Conservation (phyloP, 2,329 filamentous ascomycete genomes). For the Huntiella moniliformis region DNA sequence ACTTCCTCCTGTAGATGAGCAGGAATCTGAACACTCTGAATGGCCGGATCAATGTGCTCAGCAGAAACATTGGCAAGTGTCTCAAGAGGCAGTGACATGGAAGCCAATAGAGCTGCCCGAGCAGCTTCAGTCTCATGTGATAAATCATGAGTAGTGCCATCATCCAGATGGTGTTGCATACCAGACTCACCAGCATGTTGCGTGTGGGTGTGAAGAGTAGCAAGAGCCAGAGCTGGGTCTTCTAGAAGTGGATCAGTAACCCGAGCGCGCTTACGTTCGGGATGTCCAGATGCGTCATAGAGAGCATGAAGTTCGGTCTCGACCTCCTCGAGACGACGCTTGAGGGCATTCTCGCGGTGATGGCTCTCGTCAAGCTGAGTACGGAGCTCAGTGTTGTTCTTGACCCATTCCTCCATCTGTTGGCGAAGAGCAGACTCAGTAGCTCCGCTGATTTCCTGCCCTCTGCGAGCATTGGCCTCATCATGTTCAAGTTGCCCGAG, state of each 20-base stretch:
- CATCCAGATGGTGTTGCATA: not conserved
- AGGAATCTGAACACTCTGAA: conserved; percentile 6
- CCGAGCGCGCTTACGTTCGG: conserved; percentile 8
- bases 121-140: not conserved
- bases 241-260: conserved; percentile 19
- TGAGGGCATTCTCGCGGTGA: conserved; percentile 61
- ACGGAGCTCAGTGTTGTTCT: conserved; percentile 28
- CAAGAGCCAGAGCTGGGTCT: conserved; percentile 18
- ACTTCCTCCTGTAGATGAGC: conserved; percentile 4
- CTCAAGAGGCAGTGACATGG: conserved; percentile 7
- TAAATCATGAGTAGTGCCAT: not conserved
- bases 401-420: conserved; percentile 30
- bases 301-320: conserved; percentile 34
- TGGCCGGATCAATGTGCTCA: conserved; percentile 1
- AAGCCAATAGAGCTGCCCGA: conserved; percentile 7
- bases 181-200: conserved; percentile 15
- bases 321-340: conserved; percentile 62
- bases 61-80: conserved; percentile 1
- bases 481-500: conserved; percentile 65
- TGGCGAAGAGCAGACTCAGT: conserved; percentile 38
- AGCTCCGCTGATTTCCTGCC: conserved; percentile 34
- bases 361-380: conserved; percentile 58
- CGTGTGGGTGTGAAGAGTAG: conserved; percentile 18
- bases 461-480: conserved; percentile 47
- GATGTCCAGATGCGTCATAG: conserved; percentile 17